Conservation (phyloP, 768 basidiomycete species). For the Calocybe indica region DNA sequence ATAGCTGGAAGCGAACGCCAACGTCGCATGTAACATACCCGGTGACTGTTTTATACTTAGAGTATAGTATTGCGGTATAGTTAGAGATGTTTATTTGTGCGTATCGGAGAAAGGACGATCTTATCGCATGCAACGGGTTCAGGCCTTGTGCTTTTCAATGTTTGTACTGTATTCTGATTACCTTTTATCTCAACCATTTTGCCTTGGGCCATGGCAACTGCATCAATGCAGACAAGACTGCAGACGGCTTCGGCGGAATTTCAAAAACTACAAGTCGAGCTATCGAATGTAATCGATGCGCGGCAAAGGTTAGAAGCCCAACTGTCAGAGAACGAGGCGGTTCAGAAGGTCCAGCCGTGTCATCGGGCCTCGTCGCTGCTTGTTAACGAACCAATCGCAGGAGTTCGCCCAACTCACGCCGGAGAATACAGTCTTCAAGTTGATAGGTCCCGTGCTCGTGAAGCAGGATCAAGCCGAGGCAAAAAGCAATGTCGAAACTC, state of each 20-base stretch:
- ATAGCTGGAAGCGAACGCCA: slow-evolving; percentile 63
- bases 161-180: too few species aligned
- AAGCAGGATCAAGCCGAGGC: slow-evolving; percentile 88
- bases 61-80: neutral
- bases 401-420: slow-evolving; percentile 75
- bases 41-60: neutral
- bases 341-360: slow-evolving; percentile 61
- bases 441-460: slow-evolving; percentile 85
- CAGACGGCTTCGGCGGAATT: slow-evolving; percentile 71
- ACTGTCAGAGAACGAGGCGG: slow-evolving; percentile 84
- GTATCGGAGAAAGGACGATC: slow-evolving; percentile 6
- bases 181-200: neutral
- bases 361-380: slow-evolving; percentile 3
- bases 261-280: slow-evolving; percentile 75
- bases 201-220: slow-evolving; percentile 14
- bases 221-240: slow-evolving; percentile 55
- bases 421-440: slow-evolving; percentile 82
- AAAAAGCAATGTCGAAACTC: slow-evolving; percentile 80
- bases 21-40: slow-evolving; percentile 46
- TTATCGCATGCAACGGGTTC: too few species aligned
- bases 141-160: too few species aligned
- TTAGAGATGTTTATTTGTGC: neutral
- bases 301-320: slow-evolving; percentile 88
- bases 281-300: slow-evolving; percentile 68
- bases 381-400: slow-evolving; percentile 31